phyloP scores from a whole-genome alignment of 306 rosid genomes.

The Malus asiatica region DNA sequence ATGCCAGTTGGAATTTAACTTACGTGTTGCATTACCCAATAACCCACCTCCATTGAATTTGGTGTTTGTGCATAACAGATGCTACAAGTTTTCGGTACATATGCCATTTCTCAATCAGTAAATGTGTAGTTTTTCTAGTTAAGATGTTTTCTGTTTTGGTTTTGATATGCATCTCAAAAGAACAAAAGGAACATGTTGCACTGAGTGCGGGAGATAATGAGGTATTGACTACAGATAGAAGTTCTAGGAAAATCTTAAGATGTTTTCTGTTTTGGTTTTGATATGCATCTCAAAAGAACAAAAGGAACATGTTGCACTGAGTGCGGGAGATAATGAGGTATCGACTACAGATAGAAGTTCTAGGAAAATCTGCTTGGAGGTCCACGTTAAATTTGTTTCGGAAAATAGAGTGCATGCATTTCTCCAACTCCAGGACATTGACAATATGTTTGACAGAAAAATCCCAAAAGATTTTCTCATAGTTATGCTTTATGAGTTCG shows the following conservation, averaged over 20 bases:
- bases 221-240: background rate
- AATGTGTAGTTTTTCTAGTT: background rate
- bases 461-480: background rate
- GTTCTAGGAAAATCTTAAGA: background rate
- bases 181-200: background rate
- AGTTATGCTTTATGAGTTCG: background rate
- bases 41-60: background rate
- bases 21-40: background rate
- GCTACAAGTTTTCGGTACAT: background rate
- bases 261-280: background rate
- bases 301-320: background rate
- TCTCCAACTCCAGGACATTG: background rate
- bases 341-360: background rate
- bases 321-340: background rate
- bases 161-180: background rate
- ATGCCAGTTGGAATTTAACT: background rate
- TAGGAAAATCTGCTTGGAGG: background rate
- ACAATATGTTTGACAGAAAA: background rate
- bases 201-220: background rate
- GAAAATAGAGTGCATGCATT: background rate
- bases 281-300: background rate
- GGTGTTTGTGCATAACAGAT: background rate
- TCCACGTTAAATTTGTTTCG: background rate
- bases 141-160: background rate
- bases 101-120: background rate